phyloP scores from a whole-genome alignment of 768 basidiomycete genomes.

The Daedalea quercina region DNA sequence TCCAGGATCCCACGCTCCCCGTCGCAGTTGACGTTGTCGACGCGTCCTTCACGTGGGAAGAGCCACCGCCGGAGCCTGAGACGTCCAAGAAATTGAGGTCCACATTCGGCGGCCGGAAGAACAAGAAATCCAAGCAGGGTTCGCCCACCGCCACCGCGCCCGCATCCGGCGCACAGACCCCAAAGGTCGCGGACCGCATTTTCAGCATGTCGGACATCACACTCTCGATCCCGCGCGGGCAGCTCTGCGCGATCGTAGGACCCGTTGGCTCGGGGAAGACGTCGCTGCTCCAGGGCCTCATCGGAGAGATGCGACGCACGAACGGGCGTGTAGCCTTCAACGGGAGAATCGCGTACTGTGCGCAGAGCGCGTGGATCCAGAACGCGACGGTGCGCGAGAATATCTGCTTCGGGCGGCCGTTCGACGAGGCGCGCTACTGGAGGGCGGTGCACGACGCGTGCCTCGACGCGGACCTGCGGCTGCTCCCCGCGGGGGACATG shows the following conservation, averaged over 20 bases:
- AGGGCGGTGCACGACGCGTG: slow-evolving; percentile 71
- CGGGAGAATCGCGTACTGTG: slow-evolving; percentile 74
- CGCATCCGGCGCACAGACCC: slow-evolving; percentile 30
- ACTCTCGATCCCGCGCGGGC: slow-evolving; percentile 65
- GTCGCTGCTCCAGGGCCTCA: slow-evolving; percentile 64
- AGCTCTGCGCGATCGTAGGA: slow-evolving; percentile 78
- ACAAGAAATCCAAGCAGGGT: slow-evolving; percentile 22
- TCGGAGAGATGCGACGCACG: slow-evolving; percentile 78
- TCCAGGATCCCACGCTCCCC: slow-evolving; percentile 47
- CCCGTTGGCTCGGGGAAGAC: slow-evolving; percentile 71
- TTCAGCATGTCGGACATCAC: slow-evolving; percentile 65
- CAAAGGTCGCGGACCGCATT: slow-evolving; percentile 30
- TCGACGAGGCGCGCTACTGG: slow-evolving; percentile 80
- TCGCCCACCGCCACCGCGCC: slow-evolving; percentile 13
- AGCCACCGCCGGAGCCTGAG: slow-evolving; percentile 48
- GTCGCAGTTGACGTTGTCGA: slow-evolving; percentile 59
- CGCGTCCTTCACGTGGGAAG: slow-evolving; percentile 80
- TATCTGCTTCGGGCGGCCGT: slow-evolving; percentile 80
- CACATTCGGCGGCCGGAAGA: slow-evolving; percentile 12
- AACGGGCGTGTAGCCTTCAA: slow-evolving; percentile 65
- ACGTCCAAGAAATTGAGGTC: slow-evolving; percentile 24
- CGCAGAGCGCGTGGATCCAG: slow-evolving; percentile 92
- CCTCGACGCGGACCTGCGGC: slow-evolving; percentile 39
- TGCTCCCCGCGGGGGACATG: slow-evolving; percentile 43
- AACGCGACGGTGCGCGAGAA: slow-evolving; percentile 87